phyloP scores from a whole-genome alignment of 495 filamentous ascomycete species.

The Trichoderma erinaceum region DNA sequence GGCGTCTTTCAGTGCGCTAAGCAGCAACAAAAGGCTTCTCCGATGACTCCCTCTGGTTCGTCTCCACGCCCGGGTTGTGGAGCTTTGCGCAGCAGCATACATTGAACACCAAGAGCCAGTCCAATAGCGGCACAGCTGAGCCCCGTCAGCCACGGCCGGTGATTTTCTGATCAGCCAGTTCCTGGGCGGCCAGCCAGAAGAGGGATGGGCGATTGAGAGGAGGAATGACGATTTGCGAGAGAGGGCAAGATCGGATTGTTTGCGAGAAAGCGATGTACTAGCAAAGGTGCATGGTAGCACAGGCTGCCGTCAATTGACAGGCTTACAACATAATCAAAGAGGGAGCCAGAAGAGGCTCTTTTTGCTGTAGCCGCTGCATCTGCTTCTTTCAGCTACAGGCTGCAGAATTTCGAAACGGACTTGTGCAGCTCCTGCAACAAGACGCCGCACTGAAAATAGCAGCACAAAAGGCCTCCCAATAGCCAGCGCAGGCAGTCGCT shows the following conservation, averaged over 20 bases:
- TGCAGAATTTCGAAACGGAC: constrained; percentile 11
- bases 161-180: neutral
- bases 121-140: constrained; percentile 10
- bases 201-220: neutral
- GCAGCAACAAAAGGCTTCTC: neutral
- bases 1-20: constrained; percentile 1
- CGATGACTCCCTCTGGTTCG: constrained; percentile 12
- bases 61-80: neutral
- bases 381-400: neutral
- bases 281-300: neutral
- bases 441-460: constrained; percentile 6
- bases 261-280: neutral
- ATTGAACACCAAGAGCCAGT: neutral
- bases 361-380: neutral
- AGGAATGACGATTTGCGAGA: neutral
- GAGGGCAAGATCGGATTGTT: neutral
- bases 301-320: neutral
- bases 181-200: constrained; percentile 5
- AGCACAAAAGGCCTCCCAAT: constrained; percentile 2
- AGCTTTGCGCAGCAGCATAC: neutral
- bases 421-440: neutral
- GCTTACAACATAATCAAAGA: neutral
- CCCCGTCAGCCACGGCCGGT: constrained; percentile 5
- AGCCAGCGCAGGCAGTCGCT: neutral
- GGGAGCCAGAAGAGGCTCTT: constrained; percentile 1